Percentiles rank a stretch among this genome's conserved stretches.
phyloP scores from a whole-genome alignment of 2,329 filamentous ascomycete genomes.

The Penicillium sp. region DNA sequence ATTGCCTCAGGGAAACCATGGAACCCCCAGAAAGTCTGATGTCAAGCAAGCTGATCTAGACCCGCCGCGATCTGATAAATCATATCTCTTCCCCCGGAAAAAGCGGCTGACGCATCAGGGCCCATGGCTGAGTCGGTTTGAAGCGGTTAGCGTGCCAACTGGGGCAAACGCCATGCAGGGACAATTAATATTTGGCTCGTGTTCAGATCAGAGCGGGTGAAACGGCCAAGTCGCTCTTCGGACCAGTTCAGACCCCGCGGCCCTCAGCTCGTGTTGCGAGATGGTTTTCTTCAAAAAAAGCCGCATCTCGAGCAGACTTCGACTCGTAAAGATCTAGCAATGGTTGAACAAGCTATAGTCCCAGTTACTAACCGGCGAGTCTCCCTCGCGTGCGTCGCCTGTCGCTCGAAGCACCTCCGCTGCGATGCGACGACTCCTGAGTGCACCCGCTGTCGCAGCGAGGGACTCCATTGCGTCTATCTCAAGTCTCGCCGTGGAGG shows the following conservation, averaged over 20 bases:
- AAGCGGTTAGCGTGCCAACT: background rate
- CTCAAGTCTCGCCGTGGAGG: slow-evolving; percentile 52
- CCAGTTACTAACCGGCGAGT: background rate
- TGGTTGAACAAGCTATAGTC: background rate
- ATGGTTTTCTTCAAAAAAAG: background rate
- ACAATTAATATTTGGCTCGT: too few species aligned
- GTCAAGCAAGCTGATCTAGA: background rate
- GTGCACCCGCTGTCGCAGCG: slow-evolving; percentile 48
- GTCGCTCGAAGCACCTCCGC: slow-evolving; percentile 47
- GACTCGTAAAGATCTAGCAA: background rate
- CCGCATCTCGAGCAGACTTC: background rate
- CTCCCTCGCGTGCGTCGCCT: slow-evolving; percentile 28
- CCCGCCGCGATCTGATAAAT: background rate
- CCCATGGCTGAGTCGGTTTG: background rate
- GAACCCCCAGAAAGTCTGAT: background rate
- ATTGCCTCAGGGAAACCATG: background rate
- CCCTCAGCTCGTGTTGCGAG: background rate
- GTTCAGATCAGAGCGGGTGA: background rate
- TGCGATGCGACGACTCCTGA: slow-evolving; percentile 51
- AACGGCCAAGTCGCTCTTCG: background rate
- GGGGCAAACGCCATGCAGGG: background rate
- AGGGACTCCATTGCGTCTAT: slow-evolving; percentile 50
- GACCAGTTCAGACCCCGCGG: background rate
- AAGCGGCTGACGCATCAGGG: background rate
- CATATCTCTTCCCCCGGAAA: too few species aligned